Base-by-base conservation (phyloP, 495 filamentous ascomycete species). In the Pyronema omphalodes region DNA sequence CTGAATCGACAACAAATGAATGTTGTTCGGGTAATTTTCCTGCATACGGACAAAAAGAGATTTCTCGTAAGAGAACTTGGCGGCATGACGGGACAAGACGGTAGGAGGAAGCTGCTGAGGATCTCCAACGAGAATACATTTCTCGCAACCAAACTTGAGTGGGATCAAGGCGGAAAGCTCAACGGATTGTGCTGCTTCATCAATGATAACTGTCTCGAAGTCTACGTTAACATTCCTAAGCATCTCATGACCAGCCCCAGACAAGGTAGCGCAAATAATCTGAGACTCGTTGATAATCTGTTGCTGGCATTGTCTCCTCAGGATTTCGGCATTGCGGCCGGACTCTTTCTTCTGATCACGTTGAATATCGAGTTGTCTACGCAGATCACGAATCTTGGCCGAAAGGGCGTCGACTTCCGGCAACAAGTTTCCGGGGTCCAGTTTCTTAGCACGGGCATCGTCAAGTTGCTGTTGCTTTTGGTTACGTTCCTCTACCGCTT, bases 1-100 rank as follows among this genome's bases (percentile, higher is more conserved):
- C 63, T 98, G 91, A 36, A 81, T 87, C 67, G 95, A 89, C 17
- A 98, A 77, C 37, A 98, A 74, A 68, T 96, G 89, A n/a, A 98
- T 82, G 59, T 93, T 82, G 40, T 81, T 71, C 1, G 86, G 82
- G 58, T 88, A 81, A 57, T 95, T 95, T 57, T 77, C 75, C 64
- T 95, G 88, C 93, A 98, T 98, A 33, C 91, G 81, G 41, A 95
- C 91, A 69, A 98, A 98, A 67, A 98, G 73, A 71, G 86, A 93
- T 70, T 96, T 89, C 63, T 96, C 93, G 69, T 95, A 98, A 57
- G 88, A 84, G 67, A 88, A 96, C 41, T 81, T 77, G 11, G 88
- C 86, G 12, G 93, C 91, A 60, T 88, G 87, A 60, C 85, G 82
- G 12, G 93, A 96, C 19, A 98, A 75, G 29, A 98, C 91, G 1